Evolutionary conservation across 2,329 filamentous ascomycete genomes (phyloP).

Genomic region (Penicillium olsonii): DNA sequence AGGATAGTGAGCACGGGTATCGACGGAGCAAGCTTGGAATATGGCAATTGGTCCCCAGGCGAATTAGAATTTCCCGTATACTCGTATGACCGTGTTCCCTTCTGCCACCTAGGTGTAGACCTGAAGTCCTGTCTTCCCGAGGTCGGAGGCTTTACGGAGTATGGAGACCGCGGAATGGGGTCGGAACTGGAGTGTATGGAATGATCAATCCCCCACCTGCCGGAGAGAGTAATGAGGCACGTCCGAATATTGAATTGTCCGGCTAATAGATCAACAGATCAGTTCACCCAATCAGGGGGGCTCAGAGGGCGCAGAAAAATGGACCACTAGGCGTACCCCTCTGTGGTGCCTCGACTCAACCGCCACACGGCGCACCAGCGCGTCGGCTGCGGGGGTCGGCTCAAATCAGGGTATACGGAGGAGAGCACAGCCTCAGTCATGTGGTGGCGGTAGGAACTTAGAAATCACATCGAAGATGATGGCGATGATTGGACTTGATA

Average conservation of each 20-base stretch:
- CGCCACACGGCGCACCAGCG: conserved; percentile 25
- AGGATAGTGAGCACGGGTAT: conserved; percentile 13
- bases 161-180: neutral
- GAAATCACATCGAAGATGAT: neutral
- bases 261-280: conserved; percentile 2
- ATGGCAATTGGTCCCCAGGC: conserved; percentile 3
- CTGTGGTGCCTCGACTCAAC: conserved; percentile 2
- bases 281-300: neutral
- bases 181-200: neutral
- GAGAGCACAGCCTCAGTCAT: conserved; percentile 33
- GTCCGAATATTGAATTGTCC: conserved; percentile 2
- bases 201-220: conserved; percentile 7
- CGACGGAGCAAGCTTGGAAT: neutral
- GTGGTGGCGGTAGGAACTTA: conserved; percentile 15
- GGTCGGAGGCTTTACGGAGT: neutral
- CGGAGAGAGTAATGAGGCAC: conserved; percentile 13
- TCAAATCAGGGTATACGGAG: conserved; percentile 23
- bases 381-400: conserved; percentile 26
- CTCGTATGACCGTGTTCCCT: neutral
- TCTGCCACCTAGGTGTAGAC: too few species aligned
- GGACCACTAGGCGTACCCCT: neutral
- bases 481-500: neutral
- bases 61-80: conserved; percentile 3
- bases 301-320: conserved; percentile 8
- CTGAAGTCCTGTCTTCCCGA: too few species aligned